These are phyloP conservation scores for Backusella macrospora DNA, from an alignment of 192 early-diverging fungal species.

Conservation along the genomic window DNA sequence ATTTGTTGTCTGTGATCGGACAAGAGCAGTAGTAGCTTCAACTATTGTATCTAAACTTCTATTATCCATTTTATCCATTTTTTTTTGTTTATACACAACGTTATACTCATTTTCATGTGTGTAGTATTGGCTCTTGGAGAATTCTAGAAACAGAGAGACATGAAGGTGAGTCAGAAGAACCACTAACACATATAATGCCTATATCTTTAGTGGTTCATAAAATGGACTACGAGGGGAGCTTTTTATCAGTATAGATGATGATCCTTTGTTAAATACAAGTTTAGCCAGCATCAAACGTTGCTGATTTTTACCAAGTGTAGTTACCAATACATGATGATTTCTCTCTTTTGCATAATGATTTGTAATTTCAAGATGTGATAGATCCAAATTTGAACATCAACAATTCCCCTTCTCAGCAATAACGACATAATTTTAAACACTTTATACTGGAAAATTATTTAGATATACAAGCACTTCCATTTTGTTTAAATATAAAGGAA, in stretches of 20 bases:
- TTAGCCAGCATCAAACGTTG: no score
- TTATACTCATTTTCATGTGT: conserved; percentile 38
- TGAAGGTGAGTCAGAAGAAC: conserved; percentile 19
- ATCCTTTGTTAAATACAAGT: conserved; percentile 33
- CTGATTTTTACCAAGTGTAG: no score
- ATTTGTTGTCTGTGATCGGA: no score
- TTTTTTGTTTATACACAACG: conserved; percentile 13
- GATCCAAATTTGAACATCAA: no score
- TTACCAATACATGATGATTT: no score
- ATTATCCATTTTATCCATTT: conserved; percentile 29
- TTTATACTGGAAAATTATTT: no score
- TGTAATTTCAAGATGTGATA: no score
- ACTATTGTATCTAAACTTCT: conserved; percentile 25
- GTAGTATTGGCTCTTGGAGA: conserved; percentile 36
- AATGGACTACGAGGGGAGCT: conserved; percentile 22
- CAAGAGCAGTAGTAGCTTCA: conserved; percentile 24
- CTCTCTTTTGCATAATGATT: no score
- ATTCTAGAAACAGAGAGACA: conserved; percentile 36
- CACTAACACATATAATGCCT: neutral
- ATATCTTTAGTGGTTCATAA: conserved; percentile 10
- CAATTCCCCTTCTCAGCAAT: no score
- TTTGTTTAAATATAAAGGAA: no score
- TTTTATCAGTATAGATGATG: conserved; percentile 13
- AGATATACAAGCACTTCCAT: no score
- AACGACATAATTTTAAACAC: no score